Conservation (phyloP, 2,329 filamentous ascomycete species). For the Aspergillus sp. region DNA sequence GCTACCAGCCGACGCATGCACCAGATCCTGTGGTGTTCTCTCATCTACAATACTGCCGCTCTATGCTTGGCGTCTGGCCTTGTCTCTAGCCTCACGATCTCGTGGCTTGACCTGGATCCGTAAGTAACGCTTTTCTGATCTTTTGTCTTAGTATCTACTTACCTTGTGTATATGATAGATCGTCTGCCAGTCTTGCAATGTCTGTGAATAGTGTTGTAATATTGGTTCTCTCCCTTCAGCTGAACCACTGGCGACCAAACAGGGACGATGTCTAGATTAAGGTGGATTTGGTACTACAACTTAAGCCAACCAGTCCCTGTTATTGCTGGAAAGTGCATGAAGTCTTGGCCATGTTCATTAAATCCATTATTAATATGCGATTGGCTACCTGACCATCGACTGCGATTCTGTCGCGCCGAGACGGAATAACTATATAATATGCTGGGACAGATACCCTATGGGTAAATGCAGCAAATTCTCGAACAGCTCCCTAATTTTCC, state of each 20-base stretch:
- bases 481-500: too few relatives aligned
- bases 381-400: too few relatives aligned
- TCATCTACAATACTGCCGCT: background rate
- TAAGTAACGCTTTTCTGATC: background rate
- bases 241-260: background rate
- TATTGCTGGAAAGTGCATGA: background rate
- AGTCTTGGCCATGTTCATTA: too few relatives aligned
- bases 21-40: background rate
- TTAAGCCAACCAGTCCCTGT: background rate
- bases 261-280: background rate
- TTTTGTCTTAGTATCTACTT: background rate
- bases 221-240: background rate
- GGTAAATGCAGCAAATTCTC: too few relatives aligned
- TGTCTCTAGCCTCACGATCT: background rate
- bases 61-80: background rate
- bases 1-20: background rate
- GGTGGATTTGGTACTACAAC: background rate
- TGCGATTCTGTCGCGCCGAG: too few relatives aligned
- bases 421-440: too few relatives aligned
- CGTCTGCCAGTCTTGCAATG: background rate
- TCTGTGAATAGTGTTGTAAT: background rate
- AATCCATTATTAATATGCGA: too few relatives aligned
- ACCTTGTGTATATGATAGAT: background rate
- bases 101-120: background rate
- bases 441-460: too few relatives aligned